These are phyloP conservation scores for Curvularia hawaiiensis DNA, from an alignment of 2,329 filamentous ascomycete species.

Conservation along the genomic window DNA sequence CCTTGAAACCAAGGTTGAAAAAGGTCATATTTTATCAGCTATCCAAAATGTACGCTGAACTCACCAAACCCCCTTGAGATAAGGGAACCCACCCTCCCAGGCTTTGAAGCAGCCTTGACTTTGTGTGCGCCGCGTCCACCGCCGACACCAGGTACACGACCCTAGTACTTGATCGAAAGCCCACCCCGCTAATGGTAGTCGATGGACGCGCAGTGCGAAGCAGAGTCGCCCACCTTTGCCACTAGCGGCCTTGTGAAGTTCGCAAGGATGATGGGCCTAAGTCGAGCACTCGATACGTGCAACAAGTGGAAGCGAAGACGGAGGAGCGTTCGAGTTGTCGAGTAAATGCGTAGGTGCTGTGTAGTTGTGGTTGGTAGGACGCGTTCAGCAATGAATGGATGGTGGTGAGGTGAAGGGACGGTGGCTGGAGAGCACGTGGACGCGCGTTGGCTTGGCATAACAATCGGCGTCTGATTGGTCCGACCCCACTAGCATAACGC, in stretches of 20 bases:
- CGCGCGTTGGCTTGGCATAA: background rate
- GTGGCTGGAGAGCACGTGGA: background rate
- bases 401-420: background rate
- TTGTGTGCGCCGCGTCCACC: conserved; percentile 9
- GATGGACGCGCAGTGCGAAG: conserved; percentile 11
- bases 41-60: conserved; percentile 7
- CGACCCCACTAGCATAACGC: background rate
- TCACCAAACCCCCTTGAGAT: conserved; percentile 17
- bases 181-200: conserved; percentile 17
- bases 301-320: conserved; percentile 7
- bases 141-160: conserved; percentile 16
- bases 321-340: conserved; percentile 2
- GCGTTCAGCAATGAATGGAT: background rate
- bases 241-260: conserved; percentile 18
- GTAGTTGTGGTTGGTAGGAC: background rate
- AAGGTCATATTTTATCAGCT: conserved; percentile 17
- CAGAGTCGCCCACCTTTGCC: conserved; percentile 16
- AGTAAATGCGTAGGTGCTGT: background rate
- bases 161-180: conserved; percentile 12
- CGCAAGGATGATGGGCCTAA: conserved; percentile 19
- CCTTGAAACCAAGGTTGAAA: conserved; percentile 13
- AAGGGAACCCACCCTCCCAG: conserved; percentile 22
- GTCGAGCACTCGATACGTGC: conserved; percentile 17
- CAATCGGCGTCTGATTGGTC: background rate
- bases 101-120: conserved; percentile 23